phyloP scores from a whole-genome alignment of 1,139 yeast genomes.

The Saccharomyces hybrid region DNA sequence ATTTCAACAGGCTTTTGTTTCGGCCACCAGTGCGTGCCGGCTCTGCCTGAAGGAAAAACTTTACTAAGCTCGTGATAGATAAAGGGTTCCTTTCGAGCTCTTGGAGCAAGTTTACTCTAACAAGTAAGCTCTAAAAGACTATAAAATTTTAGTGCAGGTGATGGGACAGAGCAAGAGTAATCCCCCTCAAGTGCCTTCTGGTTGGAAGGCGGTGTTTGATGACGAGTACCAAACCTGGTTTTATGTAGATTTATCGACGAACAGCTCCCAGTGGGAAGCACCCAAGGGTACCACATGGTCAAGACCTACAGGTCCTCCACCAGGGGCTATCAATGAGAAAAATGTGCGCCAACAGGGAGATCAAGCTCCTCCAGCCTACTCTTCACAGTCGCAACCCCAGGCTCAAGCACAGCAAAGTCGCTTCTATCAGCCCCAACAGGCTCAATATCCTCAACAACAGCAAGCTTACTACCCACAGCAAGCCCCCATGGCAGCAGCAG shows the following conservation, averaged over 20 bases:
- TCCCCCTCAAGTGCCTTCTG: slow-evolving; percentile 56
- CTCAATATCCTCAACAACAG: slow-evolving; percentile 6
- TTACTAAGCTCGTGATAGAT: not conserved
- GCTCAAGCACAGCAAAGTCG: slow-evolving; percentile 6
- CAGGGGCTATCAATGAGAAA: slow-evolving; percentile 22
- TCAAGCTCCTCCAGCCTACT: slow-evolving; percentile 7
- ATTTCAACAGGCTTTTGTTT: not conserved
- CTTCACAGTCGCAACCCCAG: slow-evolving; percentile 8
- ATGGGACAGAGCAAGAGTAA: slow-evolving; percentile 52
- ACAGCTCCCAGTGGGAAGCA: slow-evolving; percentile 84
- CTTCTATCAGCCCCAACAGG: slow-evolving; percentile 5
- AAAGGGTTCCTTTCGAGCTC: not conserved
- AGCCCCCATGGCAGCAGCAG: slow-evolving; percentile 7
- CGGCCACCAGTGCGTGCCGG: not conserved
- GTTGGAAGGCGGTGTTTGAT: slow-evolving; percentile 87
- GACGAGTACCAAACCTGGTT: slow-evolving; percentile 69
- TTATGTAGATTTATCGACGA: slow-evolving; percentile 65
- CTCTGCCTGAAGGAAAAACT: not conserved
- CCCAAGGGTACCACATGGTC: slow-evolving; percentile 54
- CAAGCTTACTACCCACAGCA: slow-evolving; percentile 3
- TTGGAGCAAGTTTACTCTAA: not conserved
- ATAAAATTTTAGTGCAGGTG: slow-evolving; percentile 6
- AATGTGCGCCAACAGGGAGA: slow-evolving; percentile 7
- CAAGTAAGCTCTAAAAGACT: not conserved
- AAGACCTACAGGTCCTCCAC: slow-evolving; percentile 20